A percentile compares a stretch with the other conserved stretches of the same genome.
Evolutionary conservation across 2,329 filamentous ascomycete genomes (phyloP).

Genomic region (Sporothrix dimorphospora): DNA sequence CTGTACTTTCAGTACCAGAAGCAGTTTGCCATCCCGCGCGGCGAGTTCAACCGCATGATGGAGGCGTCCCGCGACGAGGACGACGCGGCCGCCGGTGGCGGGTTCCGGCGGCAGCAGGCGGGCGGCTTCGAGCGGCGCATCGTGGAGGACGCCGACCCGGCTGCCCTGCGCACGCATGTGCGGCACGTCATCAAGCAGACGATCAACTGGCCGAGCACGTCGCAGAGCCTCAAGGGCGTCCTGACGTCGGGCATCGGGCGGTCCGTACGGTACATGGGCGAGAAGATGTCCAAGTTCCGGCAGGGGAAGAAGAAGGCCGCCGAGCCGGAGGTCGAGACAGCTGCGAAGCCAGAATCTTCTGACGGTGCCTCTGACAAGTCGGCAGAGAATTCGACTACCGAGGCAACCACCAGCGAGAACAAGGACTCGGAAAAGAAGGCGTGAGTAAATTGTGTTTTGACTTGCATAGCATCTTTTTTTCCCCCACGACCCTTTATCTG

Average conservation of each 20-base stretch:
- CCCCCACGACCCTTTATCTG: background rate
- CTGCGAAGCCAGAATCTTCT: background rate
- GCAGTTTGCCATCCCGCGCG: constrained; percentile 81
- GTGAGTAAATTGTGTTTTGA: background rate
- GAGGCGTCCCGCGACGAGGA: constrained; percentile 73
- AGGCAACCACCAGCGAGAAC: background rate
- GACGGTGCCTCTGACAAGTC: background rate
- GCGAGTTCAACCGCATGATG: constrained; percentile 85
- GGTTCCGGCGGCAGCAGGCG: constrained; percentile 72
- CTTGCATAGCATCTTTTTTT: background rate
- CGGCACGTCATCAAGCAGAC: constrained; percentile 81
- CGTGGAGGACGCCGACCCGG: constrained; percentile 67
- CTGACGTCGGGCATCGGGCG: constrained; percentile 75
- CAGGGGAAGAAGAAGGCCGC: constrained; percentile 40
- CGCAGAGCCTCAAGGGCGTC: constrained; percentile 81
- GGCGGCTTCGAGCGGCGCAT: constrained; percentile 87
- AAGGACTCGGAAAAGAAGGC: constrained; percentile 13
- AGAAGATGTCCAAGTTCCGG: constrained; percentile 74
- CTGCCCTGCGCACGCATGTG: constrained; percentile 71
- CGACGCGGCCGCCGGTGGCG: constrained; percentile 52
- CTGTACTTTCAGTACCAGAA: constrained; percentile 95
- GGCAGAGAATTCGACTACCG: background rate
- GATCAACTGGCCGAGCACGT: constrained; percentile 87
- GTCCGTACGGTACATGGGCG: constrained; percentile 74
- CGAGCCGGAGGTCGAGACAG: background rate